phyloP scores from a whole-genome alignment of 768 basidiomycete species.

The Tylopilus plumbeoviolaceoides region DNA sequence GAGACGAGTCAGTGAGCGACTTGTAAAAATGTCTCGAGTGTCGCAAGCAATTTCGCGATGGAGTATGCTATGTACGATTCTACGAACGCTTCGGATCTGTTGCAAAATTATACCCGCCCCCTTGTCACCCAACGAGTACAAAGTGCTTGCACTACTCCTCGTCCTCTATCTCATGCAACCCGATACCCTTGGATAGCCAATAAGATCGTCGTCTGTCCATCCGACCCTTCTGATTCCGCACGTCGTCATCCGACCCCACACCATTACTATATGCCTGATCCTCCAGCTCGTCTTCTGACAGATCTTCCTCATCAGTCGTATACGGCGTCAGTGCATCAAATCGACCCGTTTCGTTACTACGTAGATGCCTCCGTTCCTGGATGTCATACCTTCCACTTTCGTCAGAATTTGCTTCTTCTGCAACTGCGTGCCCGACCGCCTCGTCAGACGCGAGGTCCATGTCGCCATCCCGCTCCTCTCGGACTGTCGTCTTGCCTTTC shows the following conservation, averaged over 20 bases:
- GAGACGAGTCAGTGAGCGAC: neutral
- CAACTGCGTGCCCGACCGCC: conserved; percentile 5
- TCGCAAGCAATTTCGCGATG: conserved; percentile 28
- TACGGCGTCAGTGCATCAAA: conserved; percentile 43
- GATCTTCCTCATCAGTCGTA: conserved; percentile 44
- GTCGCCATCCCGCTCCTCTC: conserved; percentile 41
- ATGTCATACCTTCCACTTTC: conserved; percentile 60
- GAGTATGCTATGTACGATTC: neutral
- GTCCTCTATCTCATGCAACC: conserved; percentile 23
- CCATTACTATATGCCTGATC: conserved; percentile 21
- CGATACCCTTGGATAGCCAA: conserved; percentile 55
- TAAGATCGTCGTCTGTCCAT: conserved; percentile 39
- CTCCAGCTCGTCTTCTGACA: conserved; percentile 28
- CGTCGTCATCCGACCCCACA: conserved; percentile 25
- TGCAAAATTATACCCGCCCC: neutral
- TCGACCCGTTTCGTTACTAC: conserved; percentile 32
- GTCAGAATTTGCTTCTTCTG: conserved; percentile 32
- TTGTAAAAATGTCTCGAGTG: neutral
- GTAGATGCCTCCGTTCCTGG: conserved; percentile 40
- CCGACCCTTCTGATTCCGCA: conserved; percentile 1
- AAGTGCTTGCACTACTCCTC: conserved; percentile 5
- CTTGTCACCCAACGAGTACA: neutral
- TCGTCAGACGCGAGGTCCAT: conserved; percentile 27
- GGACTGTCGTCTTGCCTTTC: conserved; percentile 17
- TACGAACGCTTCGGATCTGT: neutral